phyloP scores from a whole-genome alignment of 83 land plant genomes.

The Picea mariana region DNA sequence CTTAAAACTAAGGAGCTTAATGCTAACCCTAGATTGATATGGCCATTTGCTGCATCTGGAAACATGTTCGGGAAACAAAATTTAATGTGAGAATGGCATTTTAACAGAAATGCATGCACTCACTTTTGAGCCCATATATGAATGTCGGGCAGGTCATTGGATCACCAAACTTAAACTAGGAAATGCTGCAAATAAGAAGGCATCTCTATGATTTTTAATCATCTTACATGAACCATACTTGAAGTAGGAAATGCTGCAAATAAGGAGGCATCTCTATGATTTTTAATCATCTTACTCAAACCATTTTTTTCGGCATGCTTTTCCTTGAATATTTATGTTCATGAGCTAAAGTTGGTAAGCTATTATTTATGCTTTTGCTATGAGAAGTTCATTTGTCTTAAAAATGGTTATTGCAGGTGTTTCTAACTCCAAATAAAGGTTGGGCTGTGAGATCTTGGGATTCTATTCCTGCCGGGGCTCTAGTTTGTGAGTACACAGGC shows the following conservation, averaged over 20 bases:
- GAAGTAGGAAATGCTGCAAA: neutral
- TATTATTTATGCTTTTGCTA: neutral
- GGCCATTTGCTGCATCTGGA: too few relatives aligned
- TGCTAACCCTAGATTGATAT: too few relatives aligned
- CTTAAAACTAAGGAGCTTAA: too few relatives aligned
- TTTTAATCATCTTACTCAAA: neutral
- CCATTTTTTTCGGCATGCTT: neutral
- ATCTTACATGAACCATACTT: neutral
- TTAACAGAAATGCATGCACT: neutral
- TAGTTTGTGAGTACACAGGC: slow-evolving; percentile 86
- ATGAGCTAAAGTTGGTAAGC: neutral
- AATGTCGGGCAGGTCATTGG: neutral
- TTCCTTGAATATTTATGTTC: neutral
- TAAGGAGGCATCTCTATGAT: neutral
- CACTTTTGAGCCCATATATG: neutral
- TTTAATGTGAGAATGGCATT: neutral
- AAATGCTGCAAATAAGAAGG: neutral
- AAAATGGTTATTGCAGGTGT: slow-evolving; percentile 55
- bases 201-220: neutral
- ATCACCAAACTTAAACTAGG: neutral
- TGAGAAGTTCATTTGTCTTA: neutral
- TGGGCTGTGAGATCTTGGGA: slow-evolving; percentile 92
- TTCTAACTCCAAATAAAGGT: slow-evolving; percentile 68
- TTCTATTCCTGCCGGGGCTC: slow-evolving; percentile 79
- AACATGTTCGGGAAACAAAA: too few relatives aligned